Conservation (phyloP, 352 stramenopile species). For the Pythium oligandrum region DNA sequence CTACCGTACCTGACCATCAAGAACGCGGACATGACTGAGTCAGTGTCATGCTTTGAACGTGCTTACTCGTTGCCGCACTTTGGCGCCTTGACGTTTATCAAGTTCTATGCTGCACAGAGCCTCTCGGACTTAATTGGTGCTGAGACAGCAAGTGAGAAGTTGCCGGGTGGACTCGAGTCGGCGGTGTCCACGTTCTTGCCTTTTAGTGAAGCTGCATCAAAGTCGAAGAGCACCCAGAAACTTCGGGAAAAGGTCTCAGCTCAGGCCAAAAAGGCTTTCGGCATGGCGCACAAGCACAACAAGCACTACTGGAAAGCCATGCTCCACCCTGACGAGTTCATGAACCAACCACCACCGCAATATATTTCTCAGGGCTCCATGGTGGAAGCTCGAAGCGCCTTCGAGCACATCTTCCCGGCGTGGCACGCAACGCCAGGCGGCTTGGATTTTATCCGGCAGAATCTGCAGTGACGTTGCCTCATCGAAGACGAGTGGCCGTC, state of each 20-base stretch:
- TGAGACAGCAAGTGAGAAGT: no score
- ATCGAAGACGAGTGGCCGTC: no score
- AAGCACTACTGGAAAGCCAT: conserved; percentile 7
- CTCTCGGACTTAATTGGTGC: not conserved
- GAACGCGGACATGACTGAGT: conserved; percentile 11
- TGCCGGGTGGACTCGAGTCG: no score
- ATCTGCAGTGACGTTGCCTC: no score
- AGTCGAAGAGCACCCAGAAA: not conserved
- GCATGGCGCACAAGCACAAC: conserved; percentile 1
- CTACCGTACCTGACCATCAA: conserved; percentile 6
- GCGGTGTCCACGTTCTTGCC: no score
- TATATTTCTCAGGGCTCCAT: no score
- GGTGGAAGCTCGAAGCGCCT: no score
- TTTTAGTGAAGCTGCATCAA: not conserved
- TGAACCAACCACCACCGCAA: no score
- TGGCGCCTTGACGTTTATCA: conserved; percentile 6
- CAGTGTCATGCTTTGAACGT: not conserved
- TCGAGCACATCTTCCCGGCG: no score
- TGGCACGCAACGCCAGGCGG: no score
- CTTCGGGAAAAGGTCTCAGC: conserved; percentile 1
- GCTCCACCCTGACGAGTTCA: not conserved
- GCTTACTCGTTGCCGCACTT: conserved; percentile 1
- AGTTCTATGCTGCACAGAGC: not conserved
- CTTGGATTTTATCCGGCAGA: no score
- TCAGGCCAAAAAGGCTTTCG: not conserved